phyloP scores from a whole-genome alignment of 495 filamentous ascomycete species.

The Aspergillus ellipticus region DNA sequence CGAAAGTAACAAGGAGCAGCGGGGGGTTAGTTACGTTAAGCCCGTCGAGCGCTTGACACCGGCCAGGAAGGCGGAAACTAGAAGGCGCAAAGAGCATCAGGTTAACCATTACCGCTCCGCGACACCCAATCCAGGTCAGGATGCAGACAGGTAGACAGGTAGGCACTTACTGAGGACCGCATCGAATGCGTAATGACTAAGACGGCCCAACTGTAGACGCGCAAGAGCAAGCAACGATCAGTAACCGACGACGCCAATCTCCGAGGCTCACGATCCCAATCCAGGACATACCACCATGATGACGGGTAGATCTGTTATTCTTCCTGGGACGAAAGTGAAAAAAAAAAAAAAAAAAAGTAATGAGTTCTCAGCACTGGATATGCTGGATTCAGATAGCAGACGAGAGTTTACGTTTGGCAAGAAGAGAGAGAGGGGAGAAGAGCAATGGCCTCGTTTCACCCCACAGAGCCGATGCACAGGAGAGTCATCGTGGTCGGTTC shows the following conservation, averaged over 20 bases:
- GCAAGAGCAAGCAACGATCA: not conserved
- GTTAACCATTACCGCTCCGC: conserved; percentile 3
- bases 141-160: too few relatives aligned
- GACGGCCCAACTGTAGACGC: conserved; percentile 78
- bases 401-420: not conserved
- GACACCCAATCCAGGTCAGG: not conserved
- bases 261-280: not conserved
- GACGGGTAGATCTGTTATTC: not conserved
- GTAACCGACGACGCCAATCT: not conserved
- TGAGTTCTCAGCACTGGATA: not conserved
- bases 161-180: conserved; percentile 80
- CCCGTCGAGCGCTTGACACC: conserved; percentile 95
- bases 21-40: conserved; percentile 76
- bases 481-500: conserved; percentile 11
- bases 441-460: not conserved
- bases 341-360: not conserved
- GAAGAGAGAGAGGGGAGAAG: conserved; percentile 4
- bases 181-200: conserved; percentile 95
- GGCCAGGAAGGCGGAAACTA: conserved; percentile 92
- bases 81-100: conserved; percentile 18
- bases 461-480: not conserved
- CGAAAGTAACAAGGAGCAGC: conserved; percentile 10
- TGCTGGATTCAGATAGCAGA: not conserved
- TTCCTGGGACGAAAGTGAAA: too few relatives aligned
- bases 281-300: not conserved